These are phyloP conservation scores for Fomitiporia mediterranea DNA, from an alignment of 1,284 basidiomycete species.

Conservation along the genomic window DNA sequence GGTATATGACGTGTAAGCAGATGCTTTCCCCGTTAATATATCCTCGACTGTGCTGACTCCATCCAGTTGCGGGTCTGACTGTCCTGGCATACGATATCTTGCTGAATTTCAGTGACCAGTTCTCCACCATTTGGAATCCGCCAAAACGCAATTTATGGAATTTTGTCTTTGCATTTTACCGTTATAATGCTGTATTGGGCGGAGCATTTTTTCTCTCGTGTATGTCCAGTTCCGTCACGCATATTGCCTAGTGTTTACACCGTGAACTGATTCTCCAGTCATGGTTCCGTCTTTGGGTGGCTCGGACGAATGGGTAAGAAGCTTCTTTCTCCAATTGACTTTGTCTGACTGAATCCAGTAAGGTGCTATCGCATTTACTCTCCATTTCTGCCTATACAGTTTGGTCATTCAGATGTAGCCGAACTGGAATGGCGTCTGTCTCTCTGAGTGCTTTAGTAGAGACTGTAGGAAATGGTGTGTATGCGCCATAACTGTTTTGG, in stretches of 20 bases:
- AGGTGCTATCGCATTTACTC: background rate
- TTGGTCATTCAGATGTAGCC: background rate
- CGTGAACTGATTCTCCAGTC: background rate
- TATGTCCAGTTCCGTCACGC: background rate
- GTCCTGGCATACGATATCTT: slow-evolving; percentile 9
- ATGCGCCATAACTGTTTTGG: background rate
- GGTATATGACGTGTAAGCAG: background rate
- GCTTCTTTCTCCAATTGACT: no score
- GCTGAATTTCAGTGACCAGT: slow-evolving; percentile 6
- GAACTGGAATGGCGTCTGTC: background rate
- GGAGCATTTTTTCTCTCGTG: background rate
- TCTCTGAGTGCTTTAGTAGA: background rate
- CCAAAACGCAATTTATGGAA: background rate
- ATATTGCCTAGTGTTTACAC: background rate
- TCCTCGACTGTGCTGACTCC: background rate
- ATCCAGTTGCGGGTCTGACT: slow-evolving; percentile 4
- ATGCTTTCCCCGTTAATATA: background rate
- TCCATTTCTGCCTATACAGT: background rate
- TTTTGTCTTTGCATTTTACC: background rate
- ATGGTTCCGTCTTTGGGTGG: background rate
- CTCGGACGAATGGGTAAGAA: background rate
- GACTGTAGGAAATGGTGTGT: slow-evolving; percentile 8
- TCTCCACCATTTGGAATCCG: background rate
- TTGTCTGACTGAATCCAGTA: background rate
- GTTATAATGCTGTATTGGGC: background rate